phyloP scores from a whole-genome alignment of 495 filamentous ascomycete species.

The Penicillium dipodomyicola region DNA sequence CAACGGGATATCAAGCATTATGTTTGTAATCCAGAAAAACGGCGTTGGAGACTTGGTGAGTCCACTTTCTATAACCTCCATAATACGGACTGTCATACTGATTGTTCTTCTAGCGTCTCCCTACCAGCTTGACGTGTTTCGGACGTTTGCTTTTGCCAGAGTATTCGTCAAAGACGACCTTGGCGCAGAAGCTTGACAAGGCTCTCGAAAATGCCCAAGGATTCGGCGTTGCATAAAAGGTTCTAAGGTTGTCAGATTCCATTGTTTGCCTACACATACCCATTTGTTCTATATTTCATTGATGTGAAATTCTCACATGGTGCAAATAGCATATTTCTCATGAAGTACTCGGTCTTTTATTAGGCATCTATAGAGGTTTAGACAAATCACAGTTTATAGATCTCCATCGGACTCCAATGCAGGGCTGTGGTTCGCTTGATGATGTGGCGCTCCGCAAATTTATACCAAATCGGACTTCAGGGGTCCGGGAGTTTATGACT shows the following conservation, averaged over 20 bases:
- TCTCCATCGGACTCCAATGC: conserved; percentile 5
- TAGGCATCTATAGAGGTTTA: not conserved
- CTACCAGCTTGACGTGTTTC: conserved; percentile 86
- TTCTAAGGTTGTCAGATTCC: not conserved
- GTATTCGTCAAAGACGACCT: conserved; percentile 64
- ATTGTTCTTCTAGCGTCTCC: conserved; percentile 53
- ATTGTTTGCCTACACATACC: conserved; percentile 23
- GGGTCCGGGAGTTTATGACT: conserved; percentile 18
- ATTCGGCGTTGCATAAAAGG: conserved; percentile 69
- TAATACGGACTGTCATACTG: conserved; percentile 8
- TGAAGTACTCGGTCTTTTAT: not conserved
- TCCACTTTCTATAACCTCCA: conserved; percentile 1
- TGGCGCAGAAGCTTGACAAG: conserved; percentile 71
- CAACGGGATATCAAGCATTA: conserved; percentile 71
- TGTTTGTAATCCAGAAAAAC: conserved; percentile 80
- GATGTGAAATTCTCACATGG: not conserved
- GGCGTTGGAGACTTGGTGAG: conserved; percentile 60
- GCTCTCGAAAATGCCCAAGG: conserved; percentile 88
- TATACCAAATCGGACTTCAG: conserved; percentile 16
- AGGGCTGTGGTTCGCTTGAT: conserved; percentile 15
- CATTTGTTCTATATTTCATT: conserved; percentile 12
- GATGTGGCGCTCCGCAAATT: conserved; percentile 12
- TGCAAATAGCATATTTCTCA: not conserved
- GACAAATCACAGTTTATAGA: conserved; percentile 17
- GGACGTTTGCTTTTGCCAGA: conserved; percentile 81